Conservation (phyloP, 129 eudicot genomes). For the Centella asiatica region DNA sequence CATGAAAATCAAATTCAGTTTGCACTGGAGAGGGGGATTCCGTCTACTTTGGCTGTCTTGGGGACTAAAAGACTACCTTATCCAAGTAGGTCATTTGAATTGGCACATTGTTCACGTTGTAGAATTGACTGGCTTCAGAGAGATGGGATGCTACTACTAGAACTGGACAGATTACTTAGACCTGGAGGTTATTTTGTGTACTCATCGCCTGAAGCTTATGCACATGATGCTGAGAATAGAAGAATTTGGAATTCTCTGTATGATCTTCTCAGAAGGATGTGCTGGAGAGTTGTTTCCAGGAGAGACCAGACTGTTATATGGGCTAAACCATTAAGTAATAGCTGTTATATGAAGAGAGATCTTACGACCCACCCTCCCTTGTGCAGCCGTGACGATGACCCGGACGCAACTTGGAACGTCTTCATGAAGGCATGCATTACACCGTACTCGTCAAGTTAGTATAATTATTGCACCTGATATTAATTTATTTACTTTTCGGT, state of each 20-base stretch:
- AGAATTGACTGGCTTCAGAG: slow-evolving; percentile 91
- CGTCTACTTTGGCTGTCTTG: slow-evolving; percentile 71
- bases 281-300: slow-evolving; percentile 88
- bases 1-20: slow-evolving; percentile 91
- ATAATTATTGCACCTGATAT: background rate
- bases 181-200: slow-evolving; percentile 92
- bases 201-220: slow-evolving; percentile 94
- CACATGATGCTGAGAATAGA: slow-evolving; percentile 73
- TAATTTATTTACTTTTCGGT: background rate
- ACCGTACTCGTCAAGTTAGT: slow-evolving; percentile 69
- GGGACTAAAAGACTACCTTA: slow-evolving; percentile 84
- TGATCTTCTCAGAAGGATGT: slow-evolving; percentile 72
- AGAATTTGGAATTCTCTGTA: slow-evolving; percentile 78
- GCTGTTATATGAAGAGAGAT: slow-evolving; percentile 61
- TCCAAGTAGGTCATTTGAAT: slow-evolving; percentile 80
- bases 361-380: slow-evolving; percentile 54
- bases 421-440: slow-evolving; percentile 77
- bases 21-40: slow-evolving; percentile 81
- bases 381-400: slow-evolving; percentile 59
- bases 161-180: slow-evolving; percentile 73
- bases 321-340: slow-evolving; percentile 77
- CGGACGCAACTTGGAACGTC: slow-evolving; percentile 79
- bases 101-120: slow-evolving; percentile 90
- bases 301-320: slow-evolving; percentile 84
- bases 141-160: slow-evolving; percentile 73